Conservation (phyloP, 2,329 filamentous ascomycete genomes). For the Botrytis tulipae region DNA sequence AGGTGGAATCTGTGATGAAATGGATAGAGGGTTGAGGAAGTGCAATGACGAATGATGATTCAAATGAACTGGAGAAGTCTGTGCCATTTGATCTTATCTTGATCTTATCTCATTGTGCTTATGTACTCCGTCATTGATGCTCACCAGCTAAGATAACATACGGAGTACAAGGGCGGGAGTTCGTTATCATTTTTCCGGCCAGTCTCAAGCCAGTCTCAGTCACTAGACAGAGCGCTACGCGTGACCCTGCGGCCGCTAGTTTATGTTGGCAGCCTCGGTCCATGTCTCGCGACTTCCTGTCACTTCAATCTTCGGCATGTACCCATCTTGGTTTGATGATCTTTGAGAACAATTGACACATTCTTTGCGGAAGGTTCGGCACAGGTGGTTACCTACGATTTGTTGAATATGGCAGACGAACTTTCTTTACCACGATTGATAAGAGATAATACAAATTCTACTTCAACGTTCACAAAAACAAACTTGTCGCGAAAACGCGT, state of each 20-base stretch:
- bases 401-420: slow-evolving; percentile 27
- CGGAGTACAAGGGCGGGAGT: neutral
- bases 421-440: slow-evolving; percentile 26
- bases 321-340: neutral
- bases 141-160: neutral
- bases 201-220: neutral
- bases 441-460: slow-evolving; percentile 10
- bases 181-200: neutral
- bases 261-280: neutral
- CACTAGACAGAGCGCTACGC: neutral
- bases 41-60: neutral
- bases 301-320: neutral
- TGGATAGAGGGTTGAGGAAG: neutral
- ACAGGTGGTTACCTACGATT: neutral
- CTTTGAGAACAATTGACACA: neutral
- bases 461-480: neutral
- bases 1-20: neutral
- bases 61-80: neutral
- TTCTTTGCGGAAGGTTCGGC: neutral
- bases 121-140: neutral
- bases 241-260: slow-evolving; percentile 4
- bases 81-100: neutral
- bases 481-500: slow-evolving; percentile 41
- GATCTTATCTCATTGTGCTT: neutral
- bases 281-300: neutral